These are phyloP conservation scores for Trematosphaeria pertusa DNA, from an alignment of 2,329 filamentous ascomycete genomes.

Conservation along the genomic window DNA sequence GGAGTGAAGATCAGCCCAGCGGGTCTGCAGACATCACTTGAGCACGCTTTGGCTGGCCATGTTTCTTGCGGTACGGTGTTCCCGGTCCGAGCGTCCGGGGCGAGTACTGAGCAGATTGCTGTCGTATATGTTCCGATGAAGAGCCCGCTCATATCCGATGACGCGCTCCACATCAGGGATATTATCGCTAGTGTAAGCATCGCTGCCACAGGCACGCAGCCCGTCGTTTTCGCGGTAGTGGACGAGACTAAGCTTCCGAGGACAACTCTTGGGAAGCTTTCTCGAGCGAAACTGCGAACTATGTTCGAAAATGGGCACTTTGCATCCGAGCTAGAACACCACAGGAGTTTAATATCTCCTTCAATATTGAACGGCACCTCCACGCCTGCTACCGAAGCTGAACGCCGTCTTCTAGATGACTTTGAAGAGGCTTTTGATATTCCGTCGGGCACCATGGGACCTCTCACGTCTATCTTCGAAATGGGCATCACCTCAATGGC, in stretches of 20 bases:
- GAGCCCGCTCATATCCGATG: not conserved
- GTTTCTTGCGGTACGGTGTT: not conserved
- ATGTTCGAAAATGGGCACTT: slow-evolving; percentile 26
- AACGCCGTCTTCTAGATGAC: not conserved
- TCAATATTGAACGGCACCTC: not conserved
- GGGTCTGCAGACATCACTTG: slow-evolving; percentile 30
- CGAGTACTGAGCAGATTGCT: slow-evolving; percentile 7
- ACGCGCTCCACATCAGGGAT: not conserved
- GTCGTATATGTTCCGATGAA: slow-evolving; percentile 5
- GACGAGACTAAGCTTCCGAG: slow-evolving; percentile 32
- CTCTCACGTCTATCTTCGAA: slow-evolving; percentile 34
- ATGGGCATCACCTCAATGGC: slow-evolving; percentile 51
- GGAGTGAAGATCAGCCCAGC: slow-evolving; percentile 30
- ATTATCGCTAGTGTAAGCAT: not conserved
- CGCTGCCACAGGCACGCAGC: slow-evolving; percentile 12
- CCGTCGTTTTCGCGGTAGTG: slow-evolving; percentile 37
- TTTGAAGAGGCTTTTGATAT: not conserved
- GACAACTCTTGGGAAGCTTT: slow-evolving; percentile 53
- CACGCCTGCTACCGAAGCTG: not conserved
- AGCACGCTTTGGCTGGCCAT: slow-evolving; percentile 1
- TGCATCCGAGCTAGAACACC: not conserved
- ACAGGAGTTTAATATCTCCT: too few relatives aligned
- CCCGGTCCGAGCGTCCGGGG: not conserved
- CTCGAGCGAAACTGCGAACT: slow-evolving; percentile 44
- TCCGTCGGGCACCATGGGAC: not conserved